A percentile compares a stretch with the other conserved stretches of the same genome.
Evolutionary conservation across 2,329 filamentous ascomycete genomes (phyloP).

Genomic region (Penicillium sp.): DNA sequence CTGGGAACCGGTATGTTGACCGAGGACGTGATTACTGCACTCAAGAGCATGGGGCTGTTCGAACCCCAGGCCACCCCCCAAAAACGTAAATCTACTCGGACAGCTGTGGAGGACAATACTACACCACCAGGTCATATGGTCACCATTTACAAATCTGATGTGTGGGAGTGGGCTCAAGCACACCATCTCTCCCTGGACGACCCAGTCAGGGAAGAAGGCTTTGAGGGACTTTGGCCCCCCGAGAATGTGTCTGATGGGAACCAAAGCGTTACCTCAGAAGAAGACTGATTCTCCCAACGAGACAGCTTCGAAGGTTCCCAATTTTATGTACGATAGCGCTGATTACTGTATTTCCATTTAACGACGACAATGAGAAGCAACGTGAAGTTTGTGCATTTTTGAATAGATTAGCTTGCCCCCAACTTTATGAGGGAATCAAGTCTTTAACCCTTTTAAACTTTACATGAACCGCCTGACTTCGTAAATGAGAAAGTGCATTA

Average conservation of each 20-base stretch:
- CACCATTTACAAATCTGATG: conserved; percentile 55
- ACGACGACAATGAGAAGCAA: conserved; percentile 11
- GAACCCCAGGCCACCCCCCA: conserved; percentile 50
- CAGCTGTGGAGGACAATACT: conserved; percentile 21
- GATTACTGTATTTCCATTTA: not conserved
- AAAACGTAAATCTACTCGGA: conserved; percentile 50
- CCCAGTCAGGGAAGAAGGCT: conserved; percentile 71
- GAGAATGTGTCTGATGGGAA: conserved; percentile 31
- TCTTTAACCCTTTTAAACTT: conserved; percentile 19
- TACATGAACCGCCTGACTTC: conserved; percentile 23
- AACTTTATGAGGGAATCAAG: conserved; percentile 13
- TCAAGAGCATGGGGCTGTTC: conserved; percentile 76
- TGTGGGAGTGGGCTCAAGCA: conserved; percentile 65
- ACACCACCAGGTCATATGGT: conserved; percentile 31
- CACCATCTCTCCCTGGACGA: conserved; percentile 63
- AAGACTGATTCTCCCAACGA: conserved; percentile 7
- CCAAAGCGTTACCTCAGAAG: conserved; percentile 19
- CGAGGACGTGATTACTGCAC: conserved; percentile 75
- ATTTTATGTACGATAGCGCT: conserved; percentile 11
- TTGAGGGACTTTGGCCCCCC: conserved; percentile 64
- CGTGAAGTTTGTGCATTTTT: conserved; percentile 17
- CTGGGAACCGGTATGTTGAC: conserved; percentile 75
- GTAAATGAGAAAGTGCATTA: conserved; percentile 29
- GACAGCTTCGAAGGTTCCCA: not conserved
- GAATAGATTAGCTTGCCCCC: conserved; percentile 9